A percentile compares a stretch with the other conserved stretches of the same genome.
These are phyloP conservation scores for Botrytis sinoallii DNA, from an alignment of 2,329 filamentous ascomycete species.

Conservation along the genomic window DNA sequence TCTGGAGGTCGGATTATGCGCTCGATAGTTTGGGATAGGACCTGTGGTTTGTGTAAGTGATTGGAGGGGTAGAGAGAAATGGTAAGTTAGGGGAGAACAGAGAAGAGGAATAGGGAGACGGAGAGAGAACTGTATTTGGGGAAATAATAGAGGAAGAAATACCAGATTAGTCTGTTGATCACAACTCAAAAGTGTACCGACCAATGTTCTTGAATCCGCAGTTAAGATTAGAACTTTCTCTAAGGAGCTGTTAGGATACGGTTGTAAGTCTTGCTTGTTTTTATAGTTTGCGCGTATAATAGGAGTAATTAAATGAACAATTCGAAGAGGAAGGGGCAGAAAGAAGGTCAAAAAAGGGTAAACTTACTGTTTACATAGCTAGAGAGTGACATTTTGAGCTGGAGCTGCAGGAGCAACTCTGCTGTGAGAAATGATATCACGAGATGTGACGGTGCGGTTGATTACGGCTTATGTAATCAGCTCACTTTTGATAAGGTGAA, in stretches of 20 bases:
- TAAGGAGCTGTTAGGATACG: conserved; percentile 45
- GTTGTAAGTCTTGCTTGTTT: conserved; percentile 34
- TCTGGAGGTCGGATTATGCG: conserved; percentile 85
- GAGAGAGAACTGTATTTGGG: no score
- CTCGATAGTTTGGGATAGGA: conserved; percentile 79
- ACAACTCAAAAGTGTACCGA: conserved; percentile 78
- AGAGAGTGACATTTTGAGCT: conserved; percentile 48
- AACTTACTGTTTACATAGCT: conserved; percentile 52
- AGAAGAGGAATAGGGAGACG: no score
- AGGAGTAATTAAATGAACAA: not conserved
- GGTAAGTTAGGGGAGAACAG: not conserved
- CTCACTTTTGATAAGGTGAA: not conserved
- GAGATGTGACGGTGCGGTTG: not conserved
- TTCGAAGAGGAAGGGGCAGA: not conserved
- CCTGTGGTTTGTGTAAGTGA: conserved; percentile 44
- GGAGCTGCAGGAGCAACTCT: conserved; percentile 27
- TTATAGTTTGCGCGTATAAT: not conserved
- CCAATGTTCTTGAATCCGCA: conserved; percentile 81
- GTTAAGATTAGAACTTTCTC: conserved; percentile 92
- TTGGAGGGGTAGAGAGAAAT: not conserved
- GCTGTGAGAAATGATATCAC: conserved; percentile 26
- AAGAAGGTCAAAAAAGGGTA: not conserved
- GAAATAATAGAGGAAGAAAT: conserved; percentile 19
- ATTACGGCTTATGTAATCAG: not conserved
- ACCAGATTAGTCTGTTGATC: conserved; percentile 91